phyloP scores from a whole-genome alignment of 768 basidiomycete genomes.

The Phlebiopsis flavidoalba region DNA sequence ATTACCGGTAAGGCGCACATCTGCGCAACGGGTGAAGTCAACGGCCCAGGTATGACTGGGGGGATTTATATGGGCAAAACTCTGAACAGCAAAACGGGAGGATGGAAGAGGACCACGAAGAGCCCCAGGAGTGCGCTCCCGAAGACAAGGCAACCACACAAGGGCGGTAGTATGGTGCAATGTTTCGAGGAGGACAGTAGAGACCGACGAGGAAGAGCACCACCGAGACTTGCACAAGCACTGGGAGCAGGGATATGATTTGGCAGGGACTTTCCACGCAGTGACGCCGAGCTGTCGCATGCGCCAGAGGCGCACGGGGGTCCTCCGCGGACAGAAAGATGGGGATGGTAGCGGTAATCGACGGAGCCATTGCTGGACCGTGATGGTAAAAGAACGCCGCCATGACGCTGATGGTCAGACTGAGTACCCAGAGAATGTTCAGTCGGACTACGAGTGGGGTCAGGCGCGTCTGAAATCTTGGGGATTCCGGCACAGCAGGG shows the following conservation, averaged over 20 bases:
- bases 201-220: slow-evolving; percentile 10
- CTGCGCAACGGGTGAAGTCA: background rate
- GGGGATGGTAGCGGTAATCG: background rate
- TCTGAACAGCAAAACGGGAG: background rate
- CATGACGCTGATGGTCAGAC: slow-evolving; percentile 19
- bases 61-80: slow-evolving; percentile 12
- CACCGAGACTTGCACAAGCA: slow-evolving; percentile 8
- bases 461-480: background rate
- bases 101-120: background rate
- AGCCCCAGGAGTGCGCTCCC: background rate
- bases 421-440: slow-evolving; percentile 22
- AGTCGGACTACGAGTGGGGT: slow-evolving; percentile 4
- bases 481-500: background rate
- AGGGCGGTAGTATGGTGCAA: background rate
- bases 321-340: slow-evolving; percentile 1
- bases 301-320: slow-evolving; percentile 4
- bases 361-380: slow-evolving; percentile 25
- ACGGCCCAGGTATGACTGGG: background rate
- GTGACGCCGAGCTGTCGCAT: slow-evolving; percentile 1
- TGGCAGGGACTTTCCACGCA: slow-evolving; percentile 3
- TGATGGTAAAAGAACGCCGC: slow-evolving; percentile 23
- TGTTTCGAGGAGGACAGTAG: background rate
- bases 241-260: slow-evolving; percentile 9
- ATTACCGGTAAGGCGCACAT: background rate
- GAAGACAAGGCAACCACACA: background rate